These are phyloP conservation scores for Gilbertella persicaria DNA, from an alignment of 371 early-diverging fungal species.

Conservation along the genomic window DNA sequence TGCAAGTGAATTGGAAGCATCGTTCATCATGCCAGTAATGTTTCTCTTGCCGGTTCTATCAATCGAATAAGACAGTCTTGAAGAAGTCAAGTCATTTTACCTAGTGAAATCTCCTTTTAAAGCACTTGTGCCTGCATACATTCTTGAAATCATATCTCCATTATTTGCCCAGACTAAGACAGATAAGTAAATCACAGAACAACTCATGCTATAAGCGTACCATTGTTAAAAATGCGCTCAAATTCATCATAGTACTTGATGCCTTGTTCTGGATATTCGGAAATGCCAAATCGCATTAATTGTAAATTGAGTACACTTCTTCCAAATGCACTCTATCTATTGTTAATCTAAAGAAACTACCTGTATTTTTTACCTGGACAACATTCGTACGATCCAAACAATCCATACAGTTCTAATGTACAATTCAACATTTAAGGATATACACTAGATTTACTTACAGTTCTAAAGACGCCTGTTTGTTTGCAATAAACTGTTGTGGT, in stretches of 20 bases:
- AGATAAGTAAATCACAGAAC: not conserved
- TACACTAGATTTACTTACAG: slow-evolving; percentile 26
- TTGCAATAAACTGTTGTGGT: slow-evolving; percentile 29
- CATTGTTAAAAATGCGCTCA: slow-evolving; percentile 62
- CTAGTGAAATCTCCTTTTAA: slow-evolving; percentile 73
- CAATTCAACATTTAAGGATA: not conserved
- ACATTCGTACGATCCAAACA: slow-evolving; percentile 99
- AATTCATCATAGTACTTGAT: slow-evolving; percentile 60
- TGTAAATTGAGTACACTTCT: slow-evolving; percentile 69
- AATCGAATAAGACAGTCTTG: too few relatives aligned
- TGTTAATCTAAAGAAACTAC: not conserved
- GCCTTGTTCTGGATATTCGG: slow-evolving; percentile 63
- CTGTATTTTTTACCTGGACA: slow-evolving; percentile 59
- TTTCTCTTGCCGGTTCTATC: slow-evolving; percentile 69
- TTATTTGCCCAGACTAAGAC: slow-evolving; percentile 66
- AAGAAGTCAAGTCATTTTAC: too few relatives aligned
- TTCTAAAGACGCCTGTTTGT: slow-evolving; percentile 51
- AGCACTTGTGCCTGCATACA: slow-evolving; percentile 74
- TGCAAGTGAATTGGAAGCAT: slow-evolving; percentile 71
- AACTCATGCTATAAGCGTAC: slow-evolving; percentile 18
- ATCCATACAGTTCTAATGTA: slow-evolving; percentile 97
- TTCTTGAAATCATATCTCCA: slow-evolving; percentile 64
- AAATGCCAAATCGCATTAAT: slow-evolving; percentile 67
- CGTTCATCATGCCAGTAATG: slow-evolving; percentile 72
- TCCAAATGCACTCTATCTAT: slow-evolving; percentile 78